A percentile compares a stretch with the other conserved stretches of the same genome.
Conservation (phyloP, 2,329 filamentous ascomycete species). For the Cytospora chrysosperma region DNA sequence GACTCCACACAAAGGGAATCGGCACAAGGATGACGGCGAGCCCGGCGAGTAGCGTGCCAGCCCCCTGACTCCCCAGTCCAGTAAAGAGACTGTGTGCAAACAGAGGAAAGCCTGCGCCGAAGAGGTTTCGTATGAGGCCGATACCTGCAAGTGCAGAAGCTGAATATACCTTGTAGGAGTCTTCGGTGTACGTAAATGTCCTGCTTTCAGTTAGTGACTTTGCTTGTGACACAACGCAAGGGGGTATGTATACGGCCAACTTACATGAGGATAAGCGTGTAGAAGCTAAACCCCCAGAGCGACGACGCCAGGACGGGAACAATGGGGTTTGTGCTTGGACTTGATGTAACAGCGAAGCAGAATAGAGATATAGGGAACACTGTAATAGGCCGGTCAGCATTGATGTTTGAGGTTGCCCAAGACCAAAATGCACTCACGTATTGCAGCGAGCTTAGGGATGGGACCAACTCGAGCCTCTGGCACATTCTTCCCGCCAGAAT, state of each 20-base stretch:
- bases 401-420: neutral
- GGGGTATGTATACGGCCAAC: neutral
- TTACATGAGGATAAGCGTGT: constrained; percentile 47
- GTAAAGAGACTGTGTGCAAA: constrained; percentile 37
- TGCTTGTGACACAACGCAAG: neutral
- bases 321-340: constrained; percentile 38
- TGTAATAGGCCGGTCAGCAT: constrained; percentile 2
- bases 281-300: constrained; percentile 51
- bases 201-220: neutral
- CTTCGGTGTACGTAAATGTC: constrained; percentile 48
- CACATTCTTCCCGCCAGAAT: constrained; percentile 34
- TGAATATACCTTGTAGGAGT: constrained; percentile 44
- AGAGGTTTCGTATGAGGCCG: constrained; percentile 38
- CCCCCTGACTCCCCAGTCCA: constrained; percentile 38
- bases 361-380: constrained; percentile 34
- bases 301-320: constrained; percentile 48
- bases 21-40: constrained; percentile 37
- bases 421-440: constrained; percentile 29
- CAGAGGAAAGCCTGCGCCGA: constrained; percentile 40
- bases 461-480: constrained; percentile 43
- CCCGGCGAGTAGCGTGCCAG: constrained; percentile 36
- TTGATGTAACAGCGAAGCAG: constrained; percentile 39
- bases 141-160: constrained; percentile 43
- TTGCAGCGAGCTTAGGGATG: constrained; percentile 39
- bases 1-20: constrained; percentile 32